Evolutionary conservation across 352 stramenopile species (phyloP).

Genomic region (Albugo laibachii): DNA sequence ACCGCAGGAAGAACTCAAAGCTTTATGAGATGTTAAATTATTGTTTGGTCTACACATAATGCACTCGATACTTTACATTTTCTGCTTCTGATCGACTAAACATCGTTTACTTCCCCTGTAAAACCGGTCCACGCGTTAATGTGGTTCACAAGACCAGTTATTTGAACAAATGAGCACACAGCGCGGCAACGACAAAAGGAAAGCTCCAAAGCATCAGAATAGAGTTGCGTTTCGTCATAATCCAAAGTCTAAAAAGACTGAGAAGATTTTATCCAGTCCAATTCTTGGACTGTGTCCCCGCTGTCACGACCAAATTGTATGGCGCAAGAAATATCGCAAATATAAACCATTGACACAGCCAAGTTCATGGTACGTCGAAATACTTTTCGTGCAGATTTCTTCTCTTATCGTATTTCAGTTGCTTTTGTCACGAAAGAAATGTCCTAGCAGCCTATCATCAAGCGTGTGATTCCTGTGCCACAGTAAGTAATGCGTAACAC

Average conservation of each 20-base stretch:
- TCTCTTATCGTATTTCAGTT: neutral
- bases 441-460: conserved; percentile 90
- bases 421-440: conserved; percentile 75
- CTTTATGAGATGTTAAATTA: too few species aligned
- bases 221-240: conserved; percentile 97
- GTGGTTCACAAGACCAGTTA: neutral
- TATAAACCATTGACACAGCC: conserved; percentile 94
- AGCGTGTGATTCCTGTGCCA: conserved; percentile 81
- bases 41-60: too few species aligned
- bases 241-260: conserved; percentile 95
- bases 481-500: conserved; percentile 12
- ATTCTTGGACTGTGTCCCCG: conserved; percentile 86
- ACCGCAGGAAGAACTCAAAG: too few species aligned
- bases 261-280: conserved; percentile 79
- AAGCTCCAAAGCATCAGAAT: conserved; percentile 92
- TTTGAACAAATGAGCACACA: conserved; percentile 50
- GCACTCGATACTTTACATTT: too few species aligned
- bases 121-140: too few species aligned
- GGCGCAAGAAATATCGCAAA: conserved; percentile 98
- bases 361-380: conserved; percentile 55
- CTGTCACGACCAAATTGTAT: conserved; percentile 94
- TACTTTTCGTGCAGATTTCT: neutral
- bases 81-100: too few species aligned
- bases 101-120: too few species aligned
- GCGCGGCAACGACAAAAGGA: conserved; percentile 69